A percentile compares a stretch with the other conserved stretches of the same genome.
Evolutionary conservation across 345 rosid species (phyloP).

Genomic region (Populus alba): DNA sequence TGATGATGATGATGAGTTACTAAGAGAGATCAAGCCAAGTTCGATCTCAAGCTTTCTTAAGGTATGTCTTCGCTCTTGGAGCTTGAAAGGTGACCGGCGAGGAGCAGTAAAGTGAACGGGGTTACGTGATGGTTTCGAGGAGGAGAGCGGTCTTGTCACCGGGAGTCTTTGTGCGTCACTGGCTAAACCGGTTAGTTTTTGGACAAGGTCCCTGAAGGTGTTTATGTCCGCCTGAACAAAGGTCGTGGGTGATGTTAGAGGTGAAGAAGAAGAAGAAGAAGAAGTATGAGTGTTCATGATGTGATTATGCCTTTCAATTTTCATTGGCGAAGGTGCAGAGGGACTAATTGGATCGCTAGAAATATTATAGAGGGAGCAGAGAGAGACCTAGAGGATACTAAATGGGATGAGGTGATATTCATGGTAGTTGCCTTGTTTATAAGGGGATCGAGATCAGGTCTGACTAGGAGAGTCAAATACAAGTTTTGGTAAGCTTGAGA

Average conservation of each 20-base stretch:
- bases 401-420: background rate
- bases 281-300: constrained; percentile 6
- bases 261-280: constrained; percentile 11
- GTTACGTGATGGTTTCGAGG: constrained; percentile 7
- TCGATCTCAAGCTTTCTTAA: constrained; percentile 44
- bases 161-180: constrained; percentile 21
- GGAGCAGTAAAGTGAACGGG: constrained; percentile 28
- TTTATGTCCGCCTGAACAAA: constrained; percentile 46
- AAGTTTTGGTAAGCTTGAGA: background rate
- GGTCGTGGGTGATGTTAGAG: constrained; percentile 33
- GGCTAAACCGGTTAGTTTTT: constrained; percentile 43
- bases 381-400: background rate
- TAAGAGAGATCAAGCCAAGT: constrained; percentile 30
- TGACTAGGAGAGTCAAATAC: background rate
- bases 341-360: background rate
- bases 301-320: constrained; percentile 19
- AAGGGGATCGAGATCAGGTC: background rate
- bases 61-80: constrained; percentile 48
- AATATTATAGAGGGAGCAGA: background rate
- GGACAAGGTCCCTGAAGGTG: constrained; percentile 49
- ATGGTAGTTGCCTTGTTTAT: background rate
- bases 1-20: background rate
- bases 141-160: constrained; percentile 6
- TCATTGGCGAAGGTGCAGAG: background rate
- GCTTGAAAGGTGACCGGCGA: constrained; percentile 44